These are phyloP conservation scores for Laetiporus sulphureus DNA, from an alignment of 1,284 basidiomycete genomes.

Conservation along the genomic window DNA sequence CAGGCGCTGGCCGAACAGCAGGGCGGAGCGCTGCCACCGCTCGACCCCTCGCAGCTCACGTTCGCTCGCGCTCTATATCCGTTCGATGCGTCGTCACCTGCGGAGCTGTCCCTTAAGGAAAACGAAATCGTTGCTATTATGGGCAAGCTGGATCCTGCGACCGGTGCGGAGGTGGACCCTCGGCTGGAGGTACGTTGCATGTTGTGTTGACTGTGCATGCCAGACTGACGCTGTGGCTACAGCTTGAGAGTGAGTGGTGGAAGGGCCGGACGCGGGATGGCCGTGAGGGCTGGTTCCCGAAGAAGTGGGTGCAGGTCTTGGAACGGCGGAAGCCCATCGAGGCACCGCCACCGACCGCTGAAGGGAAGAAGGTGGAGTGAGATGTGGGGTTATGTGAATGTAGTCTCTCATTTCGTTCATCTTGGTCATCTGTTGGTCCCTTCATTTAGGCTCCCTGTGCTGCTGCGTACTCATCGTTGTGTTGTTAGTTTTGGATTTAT, in stretches of 20 bases:
- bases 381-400: too few relatives aligned
- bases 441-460: too few relatives aligned
- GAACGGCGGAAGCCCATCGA: conserved; percentile 37
- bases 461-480: too few relatives aligned
- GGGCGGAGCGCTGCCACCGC: conserved; percentile 45
- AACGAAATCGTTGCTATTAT: conserved; percentile 96
- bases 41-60: conserved; percentile 69
- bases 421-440: too few relatives aligned
- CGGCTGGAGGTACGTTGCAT: conserved; percentile 44
- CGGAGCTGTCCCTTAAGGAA: conserved; percentile 79
- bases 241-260: conserved; percentile 96
- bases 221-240: too few relatives aligned
- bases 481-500: too few relatives aligned
- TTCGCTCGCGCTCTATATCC: conserved; percentile 87
- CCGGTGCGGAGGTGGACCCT: conserved; percentile 67
- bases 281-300: conserved; percentile 94
- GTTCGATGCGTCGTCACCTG: conserved; percentile 69
- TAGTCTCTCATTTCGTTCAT: too few relatives aligned
- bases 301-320: conserved; percentile 78
- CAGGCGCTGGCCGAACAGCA: conserved; percentile 32
- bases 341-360: conserved; percentile 19
- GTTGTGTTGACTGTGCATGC: neutral
- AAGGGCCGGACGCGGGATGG: conserved; percentile 92
- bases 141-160: conserved; percentile 70
- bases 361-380: conserved; percentile 36